phyloP scores from a whole-genome alignment of 495 filamentous ascomycete genomes.

The Coniosporium apollinis region DNA sequence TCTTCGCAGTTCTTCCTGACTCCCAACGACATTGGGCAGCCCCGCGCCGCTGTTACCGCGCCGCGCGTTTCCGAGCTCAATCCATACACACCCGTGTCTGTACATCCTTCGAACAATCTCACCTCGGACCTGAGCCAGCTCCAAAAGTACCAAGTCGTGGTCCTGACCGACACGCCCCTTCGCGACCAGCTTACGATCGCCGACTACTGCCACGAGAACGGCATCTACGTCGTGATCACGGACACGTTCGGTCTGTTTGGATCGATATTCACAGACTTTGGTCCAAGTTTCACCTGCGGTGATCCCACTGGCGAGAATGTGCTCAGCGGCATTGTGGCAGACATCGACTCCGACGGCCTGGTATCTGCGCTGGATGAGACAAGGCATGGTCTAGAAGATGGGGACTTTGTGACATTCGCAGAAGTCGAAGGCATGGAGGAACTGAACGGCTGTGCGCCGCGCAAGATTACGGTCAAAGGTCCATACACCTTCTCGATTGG shows the following conservation, averaged over 20 bases:
- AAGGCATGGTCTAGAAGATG: constrained; percentile 88
- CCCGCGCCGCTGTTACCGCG: constrained; percentile 68
- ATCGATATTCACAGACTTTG: constrained; percentile 93
- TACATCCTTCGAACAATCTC: constrained; percentile 49
- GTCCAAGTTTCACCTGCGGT: constrained; percentile 74
- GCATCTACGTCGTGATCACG: constrained; percentile 73
- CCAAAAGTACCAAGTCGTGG: constrained; percentile 78
- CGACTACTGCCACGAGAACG: constrained; percentile 83
- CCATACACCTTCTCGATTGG: constrained; percentile 97
- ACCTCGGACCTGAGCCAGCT: constrained; percentile 56
- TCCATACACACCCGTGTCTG: constrained; percentile 76
- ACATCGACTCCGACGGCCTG: constrained; percentile 70
- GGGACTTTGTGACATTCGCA: constrained; percentile 86
- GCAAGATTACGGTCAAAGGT: constrained; percentile 83
- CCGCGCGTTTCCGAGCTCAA: constrained; percentile 89
- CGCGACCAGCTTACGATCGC: constrained; percentile 65
- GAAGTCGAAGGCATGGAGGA: constrained; percentile 88
- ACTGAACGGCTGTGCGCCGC: constrained; percentile 64
- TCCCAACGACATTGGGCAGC: constrained; percentile 76
- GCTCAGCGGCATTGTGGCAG: constrained; percentile 76
- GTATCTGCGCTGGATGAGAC: constrained; percentile 94
- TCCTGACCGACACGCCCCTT: constrained; percentile 70
- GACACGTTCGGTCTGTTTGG: constrained; percentile 92
- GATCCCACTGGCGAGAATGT: constrained; percentile 85
- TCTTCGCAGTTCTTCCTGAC: constrained; percentile 95